A percentile compares a stretch with the other conserved stretches of the same genome.
Evolutionary conservation across 331 rosid species (phyloP).

Genomic region (Stylosanthes scabra): DNA sequence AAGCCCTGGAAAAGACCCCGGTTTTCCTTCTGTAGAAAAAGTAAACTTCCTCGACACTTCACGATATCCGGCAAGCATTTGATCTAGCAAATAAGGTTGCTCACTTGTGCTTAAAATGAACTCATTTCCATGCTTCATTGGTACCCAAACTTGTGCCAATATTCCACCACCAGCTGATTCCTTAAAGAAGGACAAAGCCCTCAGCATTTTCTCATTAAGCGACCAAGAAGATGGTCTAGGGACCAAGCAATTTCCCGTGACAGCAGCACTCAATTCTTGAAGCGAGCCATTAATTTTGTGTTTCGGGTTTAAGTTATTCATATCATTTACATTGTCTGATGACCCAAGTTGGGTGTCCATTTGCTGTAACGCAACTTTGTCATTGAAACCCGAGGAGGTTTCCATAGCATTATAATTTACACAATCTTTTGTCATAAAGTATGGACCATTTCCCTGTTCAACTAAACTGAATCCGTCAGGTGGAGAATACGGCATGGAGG

Average conservation of each 20-base stretch:
- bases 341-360: slow-evolving; percentile 54
- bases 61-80: slow-evolving; percentile 84
- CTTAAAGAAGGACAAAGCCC: slow-evolving; percentile 79
- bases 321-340: slow-evolving; percentile 45
- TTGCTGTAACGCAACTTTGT: slow-evolving; percentile 55
- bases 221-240: slow-evolving; percentile 61
- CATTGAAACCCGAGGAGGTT: slow-evolving; percentile 48
- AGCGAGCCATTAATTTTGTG: slow-evolving; percentile 40
- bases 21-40: slow-evolving; percentile 67
- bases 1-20: slow-evolving; percentile 66
- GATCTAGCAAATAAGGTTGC: slow-evolving; percentile 93
- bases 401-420: slow-evolving; percentile 49
- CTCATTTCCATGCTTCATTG: slow-evolving; percentile 68
- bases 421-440: slow-evolving; percentile 48
- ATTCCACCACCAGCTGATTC: slow-evolving; percentile 84
- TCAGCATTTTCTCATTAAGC: slow-evolving; percentile 91
- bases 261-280: slow-evolving; percentile 43
- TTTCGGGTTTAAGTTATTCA: too few relatives aligned
- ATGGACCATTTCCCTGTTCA: slow-evolving; percentile 49
- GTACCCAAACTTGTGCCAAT: slow-evolving; percentile 98
- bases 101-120: slow-evolving; percentile 79
- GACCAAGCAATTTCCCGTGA: slow-evolving; percentile 40
- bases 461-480: slow-evolving; percentile 52
- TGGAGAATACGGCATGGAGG: slow-evolving; percentile 45
- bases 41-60: slow-evolving; percentile 85